Evolutionary conservation across 225 moss, liverwort and hornwort genomes (phyloP), one percentile per base, ranked within the genome.

Genomic region (Pseudisothecium myosuroides): DNA sequence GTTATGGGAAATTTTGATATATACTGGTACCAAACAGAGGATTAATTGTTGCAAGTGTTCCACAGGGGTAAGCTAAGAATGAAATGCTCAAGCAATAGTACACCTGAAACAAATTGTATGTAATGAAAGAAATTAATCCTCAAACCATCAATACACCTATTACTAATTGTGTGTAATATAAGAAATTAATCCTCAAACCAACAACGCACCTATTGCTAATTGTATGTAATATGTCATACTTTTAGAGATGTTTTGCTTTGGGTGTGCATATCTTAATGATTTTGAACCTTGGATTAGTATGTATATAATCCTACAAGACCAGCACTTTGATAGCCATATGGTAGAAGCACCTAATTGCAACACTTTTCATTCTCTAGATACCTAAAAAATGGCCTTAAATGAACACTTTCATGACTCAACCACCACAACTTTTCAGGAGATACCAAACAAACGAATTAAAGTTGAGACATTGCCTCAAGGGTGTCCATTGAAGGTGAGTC

Each of bases 371-470:
- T 32, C 1, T 75, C 0, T 1, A 1, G 3, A 49, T 7, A 32
- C 31, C 18, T 75, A 32, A 7, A 19, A 32, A 12, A 18, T 49
- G 75, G 5, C 18, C 6, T 49, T 75, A 12, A 20, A 47, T 29
- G 11, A 47, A 29, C 45, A 45, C 18, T 28, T 73, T 1, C 4
- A 73, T 45, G 2, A 17, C 0, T 73, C 1, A 28, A 41, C 3
- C 6, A 28, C 16, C 5, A 9, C 0, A 45, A 6, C 2, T 28
- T 75, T 27, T 31, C 0, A 19, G 0, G 31, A 49, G 49, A 2
- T 49, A 74, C 4, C 11, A 47, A 34, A 4, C 13, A 34, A 34
- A 5, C 3, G n/a, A 54, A 12, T 34, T 7, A 21, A 76, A 50
- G 21, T 50, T 50, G 19, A 76, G 21, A 34, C 10, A 10, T 73